These are phyloP conservation scores for Colletotrichum caudatum DNA, from an alignment of 2,329 filamentous ascomycete genomes.

Conservation along the genomic window DNA sequence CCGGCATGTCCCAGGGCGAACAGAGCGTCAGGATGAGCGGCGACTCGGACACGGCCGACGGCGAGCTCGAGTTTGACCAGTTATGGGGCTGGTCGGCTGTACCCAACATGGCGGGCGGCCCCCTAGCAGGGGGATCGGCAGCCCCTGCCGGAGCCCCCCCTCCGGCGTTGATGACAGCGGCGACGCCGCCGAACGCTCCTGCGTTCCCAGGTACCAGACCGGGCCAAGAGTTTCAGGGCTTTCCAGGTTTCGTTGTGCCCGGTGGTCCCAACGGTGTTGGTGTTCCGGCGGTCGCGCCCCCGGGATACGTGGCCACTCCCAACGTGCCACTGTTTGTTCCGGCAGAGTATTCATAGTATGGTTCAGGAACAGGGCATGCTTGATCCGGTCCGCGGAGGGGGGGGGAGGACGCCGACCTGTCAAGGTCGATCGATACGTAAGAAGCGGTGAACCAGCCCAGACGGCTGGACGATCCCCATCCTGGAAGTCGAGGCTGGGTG, in stretches of 20 bases:
- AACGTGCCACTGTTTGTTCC: conserved; percentile 36
- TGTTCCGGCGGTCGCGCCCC: conserved; percentile 1
- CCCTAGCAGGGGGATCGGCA: conserved; percentile 1
- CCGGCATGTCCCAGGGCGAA: conserved; percentile 39
- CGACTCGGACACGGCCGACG: conserved; percentile 46
- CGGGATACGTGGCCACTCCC: conserved; percentile 17
- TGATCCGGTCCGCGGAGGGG: not conserved
- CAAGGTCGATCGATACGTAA: not conserved
- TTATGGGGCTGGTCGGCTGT: conserved; percentile 48
- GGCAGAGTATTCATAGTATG: conserved; percentile 33
- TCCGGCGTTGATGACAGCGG: not conserved
- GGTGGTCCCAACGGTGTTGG: conserved; percentile 18
- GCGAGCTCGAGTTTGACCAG: conserved; percentile 53
- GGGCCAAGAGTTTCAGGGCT: conserved; percentile 17
- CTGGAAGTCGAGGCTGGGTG: too few relatives aligned
- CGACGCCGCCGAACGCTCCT: conserved; percentile 5
- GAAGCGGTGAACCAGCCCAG: too few relatives aligned
- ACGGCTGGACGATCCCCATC: not conserved
- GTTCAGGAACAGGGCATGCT: not conserved
- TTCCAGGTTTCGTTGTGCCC: conserved; percentile 19
- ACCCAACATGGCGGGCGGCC: not conserved
- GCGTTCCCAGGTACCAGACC: conserved; percentile 22
- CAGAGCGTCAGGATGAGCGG: conserved; percentile 32
- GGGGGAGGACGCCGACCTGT: not conserved
- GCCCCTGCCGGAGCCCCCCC: not conserved